Percentiles rank a stretch among this genome's conserved stretches.
Evolutionary conservation across 495 filamentous ascomycete genomes (phyloP).

Genomic region (Daldinia concentrica): DNA sequence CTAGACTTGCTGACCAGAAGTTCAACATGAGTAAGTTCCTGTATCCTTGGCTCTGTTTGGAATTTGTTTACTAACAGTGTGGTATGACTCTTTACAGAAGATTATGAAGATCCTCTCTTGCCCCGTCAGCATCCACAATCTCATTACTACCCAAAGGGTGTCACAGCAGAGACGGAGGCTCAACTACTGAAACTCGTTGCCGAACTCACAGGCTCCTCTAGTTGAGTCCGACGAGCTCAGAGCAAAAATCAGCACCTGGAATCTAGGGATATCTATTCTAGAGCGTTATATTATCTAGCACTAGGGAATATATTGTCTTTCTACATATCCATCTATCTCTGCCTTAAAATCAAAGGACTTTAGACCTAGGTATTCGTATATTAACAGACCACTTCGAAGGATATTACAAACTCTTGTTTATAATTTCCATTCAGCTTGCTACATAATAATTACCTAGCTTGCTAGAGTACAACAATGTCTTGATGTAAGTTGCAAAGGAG

Average conservation of each 20-base stretch:
- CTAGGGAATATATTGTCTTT: not conserved
- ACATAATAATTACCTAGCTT: not conserved
- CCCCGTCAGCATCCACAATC: conserved; percentile 43
- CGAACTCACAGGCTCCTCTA: conserved; percentile 40
- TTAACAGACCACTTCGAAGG: not conserved
- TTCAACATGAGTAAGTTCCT: conserved; percentile 53
- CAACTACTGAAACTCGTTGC: conserved; percentile 47
- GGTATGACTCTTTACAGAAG: conserved; percentile 34
- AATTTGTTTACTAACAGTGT: not conserved
- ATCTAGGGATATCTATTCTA: not conserved
- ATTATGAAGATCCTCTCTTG: conserved; percentile 54
- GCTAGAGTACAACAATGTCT: not conserved
- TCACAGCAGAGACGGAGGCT: conserved; percentile 48
- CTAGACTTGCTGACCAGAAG: conserved; percentile 49
- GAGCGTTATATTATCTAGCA: not conserved
- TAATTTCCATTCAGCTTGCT: not conserved
- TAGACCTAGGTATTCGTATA: too few species aligned
- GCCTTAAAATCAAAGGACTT: not conserved
- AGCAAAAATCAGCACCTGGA: not conserved
- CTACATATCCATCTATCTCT: not conserved
- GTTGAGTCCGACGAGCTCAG: not conserved
- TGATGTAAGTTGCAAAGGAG: not conserved
- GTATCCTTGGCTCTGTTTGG: not conserved
- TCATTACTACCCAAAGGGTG: conserved; percentile 48
- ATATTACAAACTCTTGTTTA: not conserved